phyloP scores from a whole-genome alignment of 345 rosid species.

The Arabidopsis suecica region DNA sequence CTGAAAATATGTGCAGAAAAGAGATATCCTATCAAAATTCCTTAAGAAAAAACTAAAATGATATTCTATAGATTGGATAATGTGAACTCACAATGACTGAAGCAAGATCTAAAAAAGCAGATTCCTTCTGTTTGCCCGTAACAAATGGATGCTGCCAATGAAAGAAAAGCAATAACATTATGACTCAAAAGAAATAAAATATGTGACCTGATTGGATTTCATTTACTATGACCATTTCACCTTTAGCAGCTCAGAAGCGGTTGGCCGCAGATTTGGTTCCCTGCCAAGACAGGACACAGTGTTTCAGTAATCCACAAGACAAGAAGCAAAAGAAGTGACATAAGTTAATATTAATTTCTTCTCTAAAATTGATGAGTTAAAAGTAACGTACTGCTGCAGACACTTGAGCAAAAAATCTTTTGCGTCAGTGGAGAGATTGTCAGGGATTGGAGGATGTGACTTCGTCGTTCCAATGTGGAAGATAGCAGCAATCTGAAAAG shows the following conservation, averaged over 20 bases:
- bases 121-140: constrained; percentile 51
- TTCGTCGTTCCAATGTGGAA: constrained; percentile 85
- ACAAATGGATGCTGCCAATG: constrained; percentile 81
- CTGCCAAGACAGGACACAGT: constrained; percentile 49
- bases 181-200: background rate
- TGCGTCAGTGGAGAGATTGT: constrained; percentile 68
- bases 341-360: background rate
- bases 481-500: constrained; percentile 81
- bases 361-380: background rate
- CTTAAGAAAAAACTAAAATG: background rate
- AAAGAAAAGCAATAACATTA: constrained; percentile 21
- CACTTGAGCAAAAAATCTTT: constrained; percentile 83
- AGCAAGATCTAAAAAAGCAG: constrained; percentile 44
- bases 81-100: constrained; percentile 54
- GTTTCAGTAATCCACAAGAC: constrained; percentile 25
- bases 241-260: constrained; percentile 80
- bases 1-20: constrained; percentile 42
- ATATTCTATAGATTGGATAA: constrained; percentile 4
- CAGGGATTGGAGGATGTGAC: constrained; percentile 96
- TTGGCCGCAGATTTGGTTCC: constrained; percentile 81
- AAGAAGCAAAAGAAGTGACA: background rate
- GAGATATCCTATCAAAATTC: background rate
- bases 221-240: constrained; percentile 41
- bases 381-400: constrained; percentile 63
- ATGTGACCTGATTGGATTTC: background rate